Evolutionary conservation across 2,329 filamentous ascomycete genomes (phyloP).

Genomic region (Trichothecium sympodiale): DNA sequence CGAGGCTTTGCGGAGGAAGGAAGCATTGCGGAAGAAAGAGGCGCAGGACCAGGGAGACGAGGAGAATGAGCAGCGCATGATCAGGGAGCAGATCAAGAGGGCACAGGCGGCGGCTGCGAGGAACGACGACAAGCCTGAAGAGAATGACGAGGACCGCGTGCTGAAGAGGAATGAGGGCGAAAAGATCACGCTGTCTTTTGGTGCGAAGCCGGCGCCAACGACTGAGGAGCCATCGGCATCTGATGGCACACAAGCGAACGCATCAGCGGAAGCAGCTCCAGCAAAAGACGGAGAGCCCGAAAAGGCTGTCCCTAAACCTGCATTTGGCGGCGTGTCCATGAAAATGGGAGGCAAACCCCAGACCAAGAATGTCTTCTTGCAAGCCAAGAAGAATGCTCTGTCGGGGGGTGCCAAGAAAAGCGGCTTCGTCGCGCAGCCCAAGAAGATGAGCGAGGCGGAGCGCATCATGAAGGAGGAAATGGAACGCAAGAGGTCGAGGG

Average conservation of each 20-base stretch:
- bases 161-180: slow-evolving; percentile 59
- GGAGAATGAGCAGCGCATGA: slow-evolving; percentile 72
- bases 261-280: slow-evolving; percentile 5
- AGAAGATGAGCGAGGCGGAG: slow-evolving; percentile 82
- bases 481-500: slow-evolving; percentile 54
- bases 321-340: slow-evolving; percentile 41
- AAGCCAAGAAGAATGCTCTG: slow-evolving; percentile 59
- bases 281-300: not conserved
- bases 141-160: slow-evolving; percentile 30
- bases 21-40: slow-evolving; percentile 74
- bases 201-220: slow-evolving; percentile 24
- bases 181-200: slow-evolving; percentile 64
- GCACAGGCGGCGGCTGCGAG: slow-evolving; percentile 46
- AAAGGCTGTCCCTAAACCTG: slow-evolving; percentile 18
- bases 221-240: slow-evolving; percentile 4
- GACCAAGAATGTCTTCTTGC: slow-evolving; percentile 65
- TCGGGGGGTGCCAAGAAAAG: slow-evolving; percentile 49
- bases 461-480: slow-evolving; percentile 82
- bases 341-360: slow-evolving; percentile 55
- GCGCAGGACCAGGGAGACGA: slow-evolving; percentile 84
- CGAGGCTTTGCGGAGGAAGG: slow-evolving; percentile 68
- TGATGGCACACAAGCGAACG: slow-evolving; percentile 5
- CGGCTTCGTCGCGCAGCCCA: slow-evolving; percentile 47
- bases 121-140: slow-evolving; percentile 26
- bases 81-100: slow-evolving; percentile 72